These are phyloP conservation scores for Collybiopsis luxurians DNA, from an alignment of 768 basidiomycete species.

Conservation along the genomic window DNA sequence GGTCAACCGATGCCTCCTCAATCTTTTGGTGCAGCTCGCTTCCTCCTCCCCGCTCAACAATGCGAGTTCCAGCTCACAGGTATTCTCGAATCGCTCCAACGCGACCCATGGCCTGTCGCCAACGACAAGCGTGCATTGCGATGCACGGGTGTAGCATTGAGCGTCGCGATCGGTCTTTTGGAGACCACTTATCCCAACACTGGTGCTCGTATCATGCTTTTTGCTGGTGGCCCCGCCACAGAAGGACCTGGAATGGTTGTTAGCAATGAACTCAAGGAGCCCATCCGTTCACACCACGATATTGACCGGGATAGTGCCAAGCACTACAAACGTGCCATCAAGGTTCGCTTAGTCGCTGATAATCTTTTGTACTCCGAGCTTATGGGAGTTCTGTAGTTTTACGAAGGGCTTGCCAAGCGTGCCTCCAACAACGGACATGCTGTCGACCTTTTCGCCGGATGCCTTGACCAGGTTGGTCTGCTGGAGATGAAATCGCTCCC, in stretches of 20 bases:
- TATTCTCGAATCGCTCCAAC: slow-evolving; percentile 80
- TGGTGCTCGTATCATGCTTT: slow-evolving; percentile 94
- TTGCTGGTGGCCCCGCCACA: slow-evolving; percentile 92
- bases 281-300: slow-evolving; percentile 97
- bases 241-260: slow-evolving; percentile 98
- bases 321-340: slow-evolving; percentile 94
- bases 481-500: slow-evolving; percentile 96
- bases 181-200: slow-evolving; percentile 97
- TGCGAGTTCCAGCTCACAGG: slow-evolving; percentile 96
- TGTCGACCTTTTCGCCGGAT: slow-evolving; percentile 94
- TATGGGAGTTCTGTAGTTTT: slow-evolving; percentile 60
- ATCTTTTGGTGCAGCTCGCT: slow-evolving; percentile 82
- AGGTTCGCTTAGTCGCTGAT: slow-evolving; percentile 48
- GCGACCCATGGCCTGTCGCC: slow-evolving; percentile 98
- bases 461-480: slow-evolving; percentile 95
- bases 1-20: slow-evolving; percentile 81
- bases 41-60: slow-evolving; percentile 88
- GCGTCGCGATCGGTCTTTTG: slow-evolving; percentile 88
- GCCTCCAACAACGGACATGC: slow-evolving; percentile 94
- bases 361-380: not conserved
- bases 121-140: slow-evolving; percentile 90
- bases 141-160: slow-evolving; percentile 93
- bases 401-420: slow-evolving; percentile 90
- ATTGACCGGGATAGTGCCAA: slow-evolving; percentile 96
- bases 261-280: slow-evolving; percentile 91